These are phyloP conservation scores for Eucalyptus sideroxylon DNA, from an alignment of 345 rosid species.

Conservation along the genomic window DNA sequence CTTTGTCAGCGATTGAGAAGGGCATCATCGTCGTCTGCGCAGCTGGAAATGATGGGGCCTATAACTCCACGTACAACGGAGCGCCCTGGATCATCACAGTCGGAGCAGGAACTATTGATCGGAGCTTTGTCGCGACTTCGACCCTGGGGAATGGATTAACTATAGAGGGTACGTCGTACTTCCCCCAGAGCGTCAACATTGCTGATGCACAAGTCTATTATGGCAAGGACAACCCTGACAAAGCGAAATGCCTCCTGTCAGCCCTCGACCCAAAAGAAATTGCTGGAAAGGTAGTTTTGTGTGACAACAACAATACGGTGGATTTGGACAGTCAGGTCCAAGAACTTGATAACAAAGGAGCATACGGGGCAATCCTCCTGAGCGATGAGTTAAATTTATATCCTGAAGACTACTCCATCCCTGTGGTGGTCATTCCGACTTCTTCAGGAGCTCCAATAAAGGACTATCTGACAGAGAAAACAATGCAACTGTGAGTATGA, in stretches of 20 bases:
- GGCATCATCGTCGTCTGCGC: constrained; percentile 29
- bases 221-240: background rate
- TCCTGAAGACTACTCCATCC: constrained; percentile 5
- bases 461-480: background rate
- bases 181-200: constrained; percentile 4
- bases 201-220: constrained; percentile 9
- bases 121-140: constrained; percentile 11
- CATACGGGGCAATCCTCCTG: constrained; percentile 13
- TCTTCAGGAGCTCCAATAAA: background rate
- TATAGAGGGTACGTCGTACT: constrained; percentile 16
- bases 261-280: constrained; percentile 13
- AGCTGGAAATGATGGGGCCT: constrained; percentile 43
- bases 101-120: constrained; percentile 29
- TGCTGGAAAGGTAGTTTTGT: constrained; percentile 19
- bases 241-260: background rate
- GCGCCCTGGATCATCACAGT: constrained; percentile 41
- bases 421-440: constrained; percentile 1
- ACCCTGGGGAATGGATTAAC: constrained; percentile 8
- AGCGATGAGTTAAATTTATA: background rate
- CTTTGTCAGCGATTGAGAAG: constrained; percentile 40
- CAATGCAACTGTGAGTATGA: constrained; percentile 10
- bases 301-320: background rate
- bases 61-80: constrained; percentile 3
- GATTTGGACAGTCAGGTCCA: background rate
- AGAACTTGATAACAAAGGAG: constrained; percentile 16